phyloP scores from a whole-genome alignment of 2,329 filamentous ascomycete species.

The Ilyonectria sp. region DNA sequence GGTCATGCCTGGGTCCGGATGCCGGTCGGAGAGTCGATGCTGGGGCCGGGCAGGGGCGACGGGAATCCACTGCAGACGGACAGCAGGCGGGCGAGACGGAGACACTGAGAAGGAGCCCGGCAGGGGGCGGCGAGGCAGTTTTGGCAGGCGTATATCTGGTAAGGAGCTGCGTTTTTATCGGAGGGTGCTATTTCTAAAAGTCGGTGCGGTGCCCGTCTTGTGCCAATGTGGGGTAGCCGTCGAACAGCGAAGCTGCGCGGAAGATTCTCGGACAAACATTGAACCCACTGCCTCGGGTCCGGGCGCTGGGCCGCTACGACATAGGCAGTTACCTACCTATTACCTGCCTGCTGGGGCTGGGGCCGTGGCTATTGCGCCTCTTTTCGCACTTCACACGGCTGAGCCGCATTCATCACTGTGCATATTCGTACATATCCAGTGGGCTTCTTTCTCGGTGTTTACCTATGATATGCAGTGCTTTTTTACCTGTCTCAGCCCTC shows the following conservation, averaged over 20 bases:
- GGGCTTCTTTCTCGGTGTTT: background rate
- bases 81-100: conserved; percentile 32
- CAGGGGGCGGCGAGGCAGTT: conserved; percentile 33
- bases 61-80: conserved; percentile 13
- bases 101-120: conserved; percentile 31
- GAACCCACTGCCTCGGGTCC: conserved; percentile 27
- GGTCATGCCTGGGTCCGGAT: conserved; percentile 56
- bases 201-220: conserved; percentile 57
- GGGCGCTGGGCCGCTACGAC: background rate
- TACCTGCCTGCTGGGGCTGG: conserved; percentile 4
- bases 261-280: conserved; percentile 49
- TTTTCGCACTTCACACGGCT: conserved; percentile 34
- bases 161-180: conserved; percentile 56
- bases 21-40: conserved; percentile 36
- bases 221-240: conserved; percentile 55
- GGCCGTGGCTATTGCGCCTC: conserved; percentile 36
- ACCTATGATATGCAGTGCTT: background rate
- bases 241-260: conserved; percentile 38
- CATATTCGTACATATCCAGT: background rate
- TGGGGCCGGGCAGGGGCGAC: conserved; percentile 30
- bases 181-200: conserved; percentile 55
- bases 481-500: background rate
- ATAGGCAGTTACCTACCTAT: background rate
- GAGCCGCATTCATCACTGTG: conserved; percentile 31
- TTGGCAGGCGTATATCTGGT: conserved; percentile 39